Evolutionary conservation across 2,329 filamentous ascomycete species (phyloP).

Genomic region (Rhexocercosporidium sp.): DNA sequence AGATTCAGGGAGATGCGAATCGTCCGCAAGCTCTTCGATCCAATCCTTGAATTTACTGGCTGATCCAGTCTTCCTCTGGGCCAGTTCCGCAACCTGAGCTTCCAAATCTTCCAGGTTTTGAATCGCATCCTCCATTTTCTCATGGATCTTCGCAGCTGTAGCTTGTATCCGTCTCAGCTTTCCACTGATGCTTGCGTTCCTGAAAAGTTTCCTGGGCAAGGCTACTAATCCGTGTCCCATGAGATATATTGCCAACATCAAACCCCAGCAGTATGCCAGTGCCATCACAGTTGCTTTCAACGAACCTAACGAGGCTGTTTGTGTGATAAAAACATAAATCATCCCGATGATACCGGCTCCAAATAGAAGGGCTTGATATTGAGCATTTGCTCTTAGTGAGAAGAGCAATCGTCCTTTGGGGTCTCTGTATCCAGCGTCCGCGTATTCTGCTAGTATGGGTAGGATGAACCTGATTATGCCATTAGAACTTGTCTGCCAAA

Average conservation of each 20-base stretch:
- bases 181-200: constrained; percentile 77
- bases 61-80: constrained; percentile 79
- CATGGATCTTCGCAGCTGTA: constrained; percentile 81
- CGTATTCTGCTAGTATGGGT: constrained; percentile 91
- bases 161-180: constrained; percentile 77
- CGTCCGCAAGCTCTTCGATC: constrained; percentile 92
- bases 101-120: constrained; percentile 82
- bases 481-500: constrained; percentile 6
- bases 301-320: constrained; percentile 72
- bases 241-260: constrained; percentile 90
- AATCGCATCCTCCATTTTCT: constrained; percentile 85
- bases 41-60: constrained; percentile 82
- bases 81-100: constrained; percentile 77
- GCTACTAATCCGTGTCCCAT: constrained; percentile 98
- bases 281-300: constrained; percentile 91
- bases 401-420: constrained; percentile 81
- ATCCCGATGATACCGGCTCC: constrained; percentile 72
- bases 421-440: constrained; percentile 91
- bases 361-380: constrained; percentile 84
- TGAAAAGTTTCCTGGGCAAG: constrained; percentile 81
- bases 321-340: constrained; percentile 81
- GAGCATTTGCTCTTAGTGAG: constrained; percentile 83
- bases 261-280: constrained; percentile 90
- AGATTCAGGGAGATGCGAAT: constrained; percentile 70
- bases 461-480: constrained; percentile 73